Evolutionary conservation across 2,329 filamentous ascomycete species (phyloP).

Genomic region (Cladosporium sp.): DNA sequence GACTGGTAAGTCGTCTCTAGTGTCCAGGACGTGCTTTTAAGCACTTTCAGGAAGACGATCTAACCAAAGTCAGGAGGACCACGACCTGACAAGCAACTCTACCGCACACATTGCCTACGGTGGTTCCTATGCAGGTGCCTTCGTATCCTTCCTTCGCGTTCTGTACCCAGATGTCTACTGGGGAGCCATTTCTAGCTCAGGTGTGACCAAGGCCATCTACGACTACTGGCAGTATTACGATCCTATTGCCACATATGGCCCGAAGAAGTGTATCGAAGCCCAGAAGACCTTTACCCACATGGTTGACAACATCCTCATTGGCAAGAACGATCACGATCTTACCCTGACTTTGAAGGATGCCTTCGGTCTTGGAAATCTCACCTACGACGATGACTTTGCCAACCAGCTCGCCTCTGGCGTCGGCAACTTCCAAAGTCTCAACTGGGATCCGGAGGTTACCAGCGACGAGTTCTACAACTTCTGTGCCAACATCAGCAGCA

Average conservation of each 20-base stretch:
- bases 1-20: slow-evolving; percentile 43
- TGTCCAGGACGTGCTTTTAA: no score
- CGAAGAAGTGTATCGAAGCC: slow-evolving; percentile 59
- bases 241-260: slow-evolving; percentile 53
- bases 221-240: slow-evolving; percentile 66
- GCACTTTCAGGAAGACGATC: not conserved
- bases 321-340: slow-evolving; percentile 40
- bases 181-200: slow-evolving; percentile 75
- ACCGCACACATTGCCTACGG: slow-evolving; percentile 77
- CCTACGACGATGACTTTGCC: slow-evolving; percentile 52
- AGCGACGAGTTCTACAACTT: slow-evolving; percentile 48
- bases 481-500: slow-evolving; percentile 53
- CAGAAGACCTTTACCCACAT: slow-evolving; percentile 59
- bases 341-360: slow-evolving; percentile 47
- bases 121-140: slow-evolving; percentile 77
- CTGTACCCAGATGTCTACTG: slow-evolving; percentile 75
- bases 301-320: slow-evolving; percentile 55
- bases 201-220: slow-evolving; percentile 70
- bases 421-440: slow-evolving; percentile 50
- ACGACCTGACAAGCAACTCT: slow-evolving; percentile 60
- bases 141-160: slow-evolving; percentile 71
- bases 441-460: slow-evolving; percentile 57
- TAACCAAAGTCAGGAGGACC: slow-evolving; percentile 40
- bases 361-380: slow-evolving; percentile 50
- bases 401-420: slow-evolving; percentile 43